Evolutionary conservation across 768 basidiomycete species (phyloP).

Genomic region (Boletellus emodensis): DNA sequence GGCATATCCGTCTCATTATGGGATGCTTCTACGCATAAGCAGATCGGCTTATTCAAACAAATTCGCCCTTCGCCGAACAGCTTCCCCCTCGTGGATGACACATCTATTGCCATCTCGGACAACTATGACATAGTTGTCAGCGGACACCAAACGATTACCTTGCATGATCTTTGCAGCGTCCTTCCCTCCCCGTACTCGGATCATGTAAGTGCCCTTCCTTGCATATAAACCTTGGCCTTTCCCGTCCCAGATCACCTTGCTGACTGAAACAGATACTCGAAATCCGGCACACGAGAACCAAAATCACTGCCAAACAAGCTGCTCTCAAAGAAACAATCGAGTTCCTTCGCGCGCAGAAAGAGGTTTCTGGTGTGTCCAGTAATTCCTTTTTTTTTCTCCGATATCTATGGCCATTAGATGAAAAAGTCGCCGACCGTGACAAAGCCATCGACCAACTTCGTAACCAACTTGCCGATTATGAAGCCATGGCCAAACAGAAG

Average conservation of each 20-base stretch:
- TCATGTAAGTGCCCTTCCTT: constrained; percentile 1
- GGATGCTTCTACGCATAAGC: no score
- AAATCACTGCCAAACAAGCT: no score
- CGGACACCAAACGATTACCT: background rate
- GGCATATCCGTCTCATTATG: constrained; percentile 1
- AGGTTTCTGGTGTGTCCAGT: no score
- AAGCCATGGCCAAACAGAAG: no score
- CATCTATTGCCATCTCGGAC: constrained; percentile 1
- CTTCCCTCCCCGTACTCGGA: background rate
- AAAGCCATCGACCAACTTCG: background rate
- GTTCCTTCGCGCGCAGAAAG: no score
- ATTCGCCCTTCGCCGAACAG: background rate
- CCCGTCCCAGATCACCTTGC: no score
- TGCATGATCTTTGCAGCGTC: background rate
- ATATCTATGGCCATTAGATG: background rate
- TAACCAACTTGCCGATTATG: background rate
- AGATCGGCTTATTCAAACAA: constrained; percentile 3
- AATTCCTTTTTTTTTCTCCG: no score
- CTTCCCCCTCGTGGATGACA: background rate
- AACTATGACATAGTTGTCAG: background rate
- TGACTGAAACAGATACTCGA: background rate
- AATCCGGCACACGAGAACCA: background rate
- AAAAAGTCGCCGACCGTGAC: background rate
- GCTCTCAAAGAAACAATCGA: background rate
- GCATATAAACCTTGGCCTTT: no score